Base-by-base conservation (phyloP, 257 asterid genomes). In the Nicotiana obtusifolia region DNA sequence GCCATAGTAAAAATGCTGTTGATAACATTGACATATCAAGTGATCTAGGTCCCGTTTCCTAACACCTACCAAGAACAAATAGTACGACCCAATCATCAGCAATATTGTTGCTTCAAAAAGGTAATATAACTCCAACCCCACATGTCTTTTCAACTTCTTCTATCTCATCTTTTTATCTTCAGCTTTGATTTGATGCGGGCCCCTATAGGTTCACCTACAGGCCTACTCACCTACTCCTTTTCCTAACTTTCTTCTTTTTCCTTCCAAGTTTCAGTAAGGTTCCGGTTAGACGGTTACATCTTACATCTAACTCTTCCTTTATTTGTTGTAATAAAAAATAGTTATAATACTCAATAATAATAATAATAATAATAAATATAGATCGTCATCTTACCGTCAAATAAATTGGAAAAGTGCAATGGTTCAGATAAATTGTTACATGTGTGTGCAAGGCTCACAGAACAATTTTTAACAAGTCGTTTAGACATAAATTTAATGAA, bases 31-130 rank as follows among this genome's bases (percentile, higher is more conserved):
- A 47, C 31, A 44, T 24, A 61, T 61, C 16, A 22, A 4, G 33
- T 52, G 67, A 24, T 6, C 5, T 22, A 47, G 37, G 78, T 44
- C 60, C 60, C 61, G 24, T 44, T 11, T 6, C 78, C 59, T 57
- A 47, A 13, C 22, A n/a, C 61, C 16, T 20, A 47, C 61, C 37
- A 47, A 73, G 60, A 73, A 22, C 37, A 19, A 44, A 47, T 56
- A 44, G 37, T 73, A 10, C 30, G 5, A 65, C 7, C 24, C 9
- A 73, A 47, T 73, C 61, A 73, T 73, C 78, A 73, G 79, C 24
- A 73, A 24, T 15, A 24, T 73, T 73, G 79, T 24, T 73, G 61
- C 82, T 80, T 80, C 64, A 47, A 7, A 80, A 80, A 44, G 82
- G 69, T 24, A 53, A 26, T 53, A 49, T 59, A 69, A 4, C 62